Evolutionary conservation across 2,329 filamentous ascomycete species (phyloP), one percentile per base, ranked within the genome.

Genomic region (Fusarium oligoseptatum): DNA sequence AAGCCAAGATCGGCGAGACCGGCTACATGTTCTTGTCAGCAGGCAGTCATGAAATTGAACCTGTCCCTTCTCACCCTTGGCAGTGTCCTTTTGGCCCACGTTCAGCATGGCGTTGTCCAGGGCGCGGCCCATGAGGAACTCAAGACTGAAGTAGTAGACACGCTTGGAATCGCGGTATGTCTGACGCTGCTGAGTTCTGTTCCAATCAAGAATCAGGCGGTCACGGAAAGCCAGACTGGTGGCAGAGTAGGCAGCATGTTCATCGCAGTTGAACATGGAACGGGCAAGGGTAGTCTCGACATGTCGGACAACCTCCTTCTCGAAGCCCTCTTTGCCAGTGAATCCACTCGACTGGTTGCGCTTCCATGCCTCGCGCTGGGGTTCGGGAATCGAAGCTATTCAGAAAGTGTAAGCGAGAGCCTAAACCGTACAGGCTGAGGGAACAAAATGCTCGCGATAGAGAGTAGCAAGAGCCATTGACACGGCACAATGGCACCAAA

Each of bases 81-180:
- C 96, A 70, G 92, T 87, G 78, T 95, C 91, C 85, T 98, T 99
- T 82, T 95, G 88, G 27, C 94, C 94, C 66, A 98, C 91, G 83
- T 99, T 99, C 76, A 99, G 90, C 94, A 99, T 98, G 73, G 97
- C 96, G 90, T 99, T 99, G 87, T 99, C 97, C 74, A 99, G 87
- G 56, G 97, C 94, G 81, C 97, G 90, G 48, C 97, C 97, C 97
- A 99, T 99, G 80, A 99, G 86, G 80, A 99, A 99, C 85, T 99
- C 97, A 68, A 99, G 91, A 77, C 95, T 98, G 70, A 99, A 90
- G 82, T 99, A 99, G 87, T 99, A 99, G 77, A 99, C 90, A 71
- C 97, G 92, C 89, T 99, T 99, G 84, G 91, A 92, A 82, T 98
- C 97, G 67, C 90, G 88, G 79, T 94, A 95, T 0, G 96, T 98